Conservation (phyloP, 805 yeast genomes). For the Hanseniaspora clermontiae region DNA sequence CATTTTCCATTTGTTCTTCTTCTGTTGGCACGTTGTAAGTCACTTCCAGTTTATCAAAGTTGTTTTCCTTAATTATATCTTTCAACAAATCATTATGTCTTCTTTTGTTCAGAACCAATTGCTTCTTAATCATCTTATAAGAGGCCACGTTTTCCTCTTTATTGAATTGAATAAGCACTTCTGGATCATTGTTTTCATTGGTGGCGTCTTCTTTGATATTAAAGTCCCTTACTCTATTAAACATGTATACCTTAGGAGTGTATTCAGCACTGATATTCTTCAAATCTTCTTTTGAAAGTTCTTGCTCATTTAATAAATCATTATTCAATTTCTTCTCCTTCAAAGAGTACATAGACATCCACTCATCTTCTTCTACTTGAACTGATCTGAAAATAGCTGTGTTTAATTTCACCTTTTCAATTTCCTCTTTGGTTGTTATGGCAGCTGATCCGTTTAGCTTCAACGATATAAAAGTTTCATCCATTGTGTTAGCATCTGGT, state of each 20-base stretch:
- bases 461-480: slow-evolving; percentile 53
- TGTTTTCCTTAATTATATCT: slow-evolving; percentile 38
- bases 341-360: slow-evolving; percentile 55
- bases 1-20: slow-evolving; percentile 45
- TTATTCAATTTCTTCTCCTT: slow-evolving; percentile 35
- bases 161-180: slow-evolving; percentile 53
- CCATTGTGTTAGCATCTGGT: slow-evolving; percentile 88
- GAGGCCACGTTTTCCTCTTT: slow-evolving; percentile 46
- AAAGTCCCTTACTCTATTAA: slow-evolving; percentile 61
- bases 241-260: slow-evolving; percentile 43
- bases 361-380: slow-evolving; percentile 55
- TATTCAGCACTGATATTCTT: slow-evolving; percentile 29
- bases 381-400: slow-evolving; percentile 64
- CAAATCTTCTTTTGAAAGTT: slow-evolving; percentile 25
- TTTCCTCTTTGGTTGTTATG: slow-evolving; percentile 27
- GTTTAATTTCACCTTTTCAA: slow-evolving; percentile 30
- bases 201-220: slow-evolving; percentile 42
- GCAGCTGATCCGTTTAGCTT: slow-evolving; percentile 47
- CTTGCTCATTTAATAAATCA: slow-evolving; percentile 32
- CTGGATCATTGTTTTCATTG: slow-evolving; percentile 28
- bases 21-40: slow-evolving; percentile 52
- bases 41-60: slow-evolving; percentile 44
- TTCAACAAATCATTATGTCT: slow-evolving; percentile 41
- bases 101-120: slow-evolving; percentile 72
- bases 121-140: slow-evolving; percentile 67